Evolutionary conservation across 495 filamentous ascomycete species (phyloP).

Genomic region (Penicillium silybi): DNA sequence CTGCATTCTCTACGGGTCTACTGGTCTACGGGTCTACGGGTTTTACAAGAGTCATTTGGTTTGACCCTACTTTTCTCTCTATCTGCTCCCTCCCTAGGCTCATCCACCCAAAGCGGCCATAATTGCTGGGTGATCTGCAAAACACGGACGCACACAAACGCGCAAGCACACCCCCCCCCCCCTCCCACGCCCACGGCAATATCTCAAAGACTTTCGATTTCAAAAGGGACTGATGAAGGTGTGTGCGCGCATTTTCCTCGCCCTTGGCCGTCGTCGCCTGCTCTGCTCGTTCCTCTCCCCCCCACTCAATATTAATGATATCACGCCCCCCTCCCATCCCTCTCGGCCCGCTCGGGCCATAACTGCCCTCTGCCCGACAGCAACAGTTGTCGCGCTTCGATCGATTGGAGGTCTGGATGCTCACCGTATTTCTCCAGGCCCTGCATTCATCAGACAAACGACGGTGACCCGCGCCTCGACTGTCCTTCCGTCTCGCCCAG

Average conservation of each 20-base stretch:
- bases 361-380: constrained; percentile 14
- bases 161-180: constrained; percentile 5
- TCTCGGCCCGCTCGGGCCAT: constrained; percentile 6
- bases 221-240: constrained; percentile 34
- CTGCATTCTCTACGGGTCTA: not conserved
- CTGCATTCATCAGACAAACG: constrained; percentile 24
- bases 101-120: not conserved
- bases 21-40: too few relatives aligned
- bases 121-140: constrained; percentile 20
- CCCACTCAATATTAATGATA: constrained; percentile 23
- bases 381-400: constrained; percentile 13
- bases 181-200: not conserved
- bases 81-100: not conserved
- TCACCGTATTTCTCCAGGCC: constrained; percentile 19
- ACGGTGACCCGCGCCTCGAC: constrained; percentile 28
- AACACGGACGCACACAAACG: constrained; percentile 23
- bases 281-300: constrained; percentile 2
- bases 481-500: constrained; percentile 18
- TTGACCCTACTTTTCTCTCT: not conserved
- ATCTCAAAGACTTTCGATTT: constrained; percentile 14
- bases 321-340: constrained; percentile 12
- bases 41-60: not conserved
- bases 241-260: constrained; percentile 12
- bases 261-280: not conserved
- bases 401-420: constrained; percentile 14